These are phyloP conservation scores for Candida koratica DNA, from an alignment of 805 yeast genomes.

Conservation along the genomic window DNA sequence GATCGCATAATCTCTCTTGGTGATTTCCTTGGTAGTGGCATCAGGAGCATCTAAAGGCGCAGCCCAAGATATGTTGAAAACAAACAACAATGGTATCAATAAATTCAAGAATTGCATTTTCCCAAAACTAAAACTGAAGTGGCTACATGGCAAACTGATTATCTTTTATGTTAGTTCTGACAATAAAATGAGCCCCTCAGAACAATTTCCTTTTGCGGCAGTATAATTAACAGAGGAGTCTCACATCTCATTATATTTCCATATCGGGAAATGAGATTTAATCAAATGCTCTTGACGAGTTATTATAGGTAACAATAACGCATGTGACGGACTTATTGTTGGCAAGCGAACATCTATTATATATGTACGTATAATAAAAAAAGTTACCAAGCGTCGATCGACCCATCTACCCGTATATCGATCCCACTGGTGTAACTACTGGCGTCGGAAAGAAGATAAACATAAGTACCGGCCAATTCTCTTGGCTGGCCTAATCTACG, in stretches of 20 bases:
- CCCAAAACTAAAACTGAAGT: too few species aligned
- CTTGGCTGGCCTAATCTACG: too few species aligned
- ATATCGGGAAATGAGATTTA: neutral
- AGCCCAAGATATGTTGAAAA: constrained; percentile 5
- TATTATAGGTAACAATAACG: too few species aligned
- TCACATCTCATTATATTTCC: constrained; percentile 4
- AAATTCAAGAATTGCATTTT: constrained; percentile 8
- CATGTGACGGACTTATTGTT: too few species aligned
- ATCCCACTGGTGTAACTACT: too few species aligned
- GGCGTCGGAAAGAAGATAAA: too few species aligned
- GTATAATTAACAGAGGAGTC: constrained; percentile 1
- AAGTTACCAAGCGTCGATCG: too few species aligned
- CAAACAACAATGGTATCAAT: constrained; percentile 8
- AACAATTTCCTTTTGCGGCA: constrained; percentile 8
- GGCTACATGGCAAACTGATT: neutral
- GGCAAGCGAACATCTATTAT: too few species aligned
- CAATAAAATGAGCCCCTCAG: neutral
- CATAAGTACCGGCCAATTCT: too few species aligned
- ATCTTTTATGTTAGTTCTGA: constrained; percentile 1
- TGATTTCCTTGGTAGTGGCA: constrained; percentile 2
- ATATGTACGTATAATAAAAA: too few species aligned
- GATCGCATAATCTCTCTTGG: constrained; percentile 18
- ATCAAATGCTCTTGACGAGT: too few species aligned
- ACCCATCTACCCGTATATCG: too few species aligned
- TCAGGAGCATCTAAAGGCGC: constrained; percentile 5